A percentile compares a stretch with the other conserved stretches of the same genome.
These are phyloP conservation scores for Acacia crassicarpa DNA, from an alignment of 306 rosid species.

Conservation along the genomic window DNA sequence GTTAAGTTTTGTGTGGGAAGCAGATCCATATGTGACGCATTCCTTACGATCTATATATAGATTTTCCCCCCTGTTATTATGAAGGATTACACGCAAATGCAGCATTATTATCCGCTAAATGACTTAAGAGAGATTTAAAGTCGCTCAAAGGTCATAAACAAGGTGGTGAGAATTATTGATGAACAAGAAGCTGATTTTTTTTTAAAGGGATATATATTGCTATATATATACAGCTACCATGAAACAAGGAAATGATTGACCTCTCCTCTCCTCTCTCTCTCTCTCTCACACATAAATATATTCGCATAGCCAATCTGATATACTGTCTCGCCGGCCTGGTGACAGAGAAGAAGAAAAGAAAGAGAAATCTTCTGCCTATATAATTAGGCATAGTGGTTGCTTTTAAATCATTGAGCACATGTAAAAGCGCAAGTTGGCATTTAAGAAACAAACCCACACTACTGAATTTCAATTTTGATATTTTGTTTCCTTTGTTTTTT, in stretches of 20 bases:
- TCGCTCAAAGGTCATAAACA: conserved; percentile 25
- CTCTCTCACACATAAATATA: not conserved
- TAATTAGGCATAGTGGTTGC: not conserved
- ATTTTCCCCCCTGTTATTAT: not conserved
- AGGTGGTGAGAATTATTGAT: conserved; percentile 19
- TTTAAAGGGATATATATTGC: not conserved
- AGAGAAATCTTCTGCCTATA: not conserved
- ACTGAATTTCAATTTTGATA: not conserved
- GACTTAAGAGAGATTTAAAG: conserved; percentile 21
- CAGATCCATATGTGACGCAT: not conserved
- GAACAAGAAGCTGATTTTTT: not conserved
- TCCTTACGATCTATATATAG: not conserved
- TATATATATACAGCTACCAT: not conserved
- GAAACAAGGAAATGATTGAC: conserved; percentile 20
- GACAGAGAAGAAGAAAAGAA: not conserved
- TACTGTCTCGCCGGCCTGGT: not conserved
- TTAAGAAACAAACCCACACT: not conserved
- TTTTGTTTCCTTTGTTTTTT: not conserved
- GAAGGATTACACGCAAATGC: not conserved
- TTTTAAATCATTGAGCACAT: conserved; percentile 4
- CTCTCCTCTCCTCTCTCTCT: not conserved
- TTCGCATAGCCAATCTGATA: not conserved
- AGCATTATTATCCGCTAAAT: not conserved
- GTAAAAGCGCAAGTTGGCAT: conserved; percentile 1
- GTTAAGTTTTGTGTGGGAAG: not conserved